These are phyloP conservation scores for Rhizophagus sp. DNA, from an alignment of 192 early-diverging fungal species.

Conservation along the genomic window DNA sequence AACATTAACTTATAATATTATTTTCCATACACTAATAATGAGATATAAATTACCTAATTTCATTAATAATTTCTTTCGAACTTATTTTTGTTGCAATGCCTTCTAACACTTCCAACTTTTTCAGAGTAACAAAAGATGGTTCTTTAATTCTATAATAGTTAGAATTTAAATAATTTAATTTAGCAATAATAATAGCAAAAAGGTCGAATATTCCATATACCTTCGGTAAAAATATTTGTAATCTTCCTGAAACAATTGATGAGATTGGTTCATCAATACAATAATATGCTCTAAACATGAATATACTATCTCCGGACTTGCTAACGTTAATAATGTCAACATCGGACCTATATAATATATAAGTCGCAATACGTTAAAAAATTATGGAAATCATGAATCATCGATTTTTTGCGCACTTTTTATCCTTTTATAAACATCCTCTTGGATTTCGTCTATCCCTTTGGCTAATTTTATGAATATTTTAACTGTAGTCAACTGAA, in stretches of 20 bases:
- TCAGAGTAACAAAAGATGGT: slow-evolving; percentile 19
- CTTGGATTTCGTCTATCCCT: slow-evolving; percentile 40
- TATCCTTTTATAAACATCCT: slow-evolving; percentile 41
- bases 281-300: slow-evolving; percentile 17
- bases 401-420: slow-evolving; percentile 29
- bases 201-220: background rate
- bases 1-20: background rate
- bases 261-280: background rate
- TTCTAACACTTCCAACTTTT: slow-evolving; percentile 11
- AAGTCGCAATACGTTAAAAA: background rate
- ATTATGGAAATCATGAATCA: background rate
- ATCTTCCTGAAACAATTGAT: background rate
- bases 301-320: slow-evolving; percentile 14
- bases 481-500: slow-evolving; percentile 41
- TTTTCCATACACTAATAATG: background rate
- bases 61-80: slow-evolving; percentile 26
- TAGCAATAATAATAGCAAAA: background rate
- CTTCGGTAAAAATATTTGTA: slow-evolving; percentile 26
- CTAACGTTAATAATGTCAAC: slow-evolving; percentile 1
- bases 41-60: background rate
- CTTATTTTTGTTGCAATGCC: background rate
- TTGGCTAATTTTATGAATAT: slow-evolving; percentile 41
- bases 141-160: slow-evolving; percentile 7
- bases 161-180: background rate
- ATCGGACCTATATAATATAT: background rate